These are phyloP conservation scores for Oryza nivara DNA, from an alignment of 176 grass and related monocot genomes.

Conservation along the genomic window DNA sequence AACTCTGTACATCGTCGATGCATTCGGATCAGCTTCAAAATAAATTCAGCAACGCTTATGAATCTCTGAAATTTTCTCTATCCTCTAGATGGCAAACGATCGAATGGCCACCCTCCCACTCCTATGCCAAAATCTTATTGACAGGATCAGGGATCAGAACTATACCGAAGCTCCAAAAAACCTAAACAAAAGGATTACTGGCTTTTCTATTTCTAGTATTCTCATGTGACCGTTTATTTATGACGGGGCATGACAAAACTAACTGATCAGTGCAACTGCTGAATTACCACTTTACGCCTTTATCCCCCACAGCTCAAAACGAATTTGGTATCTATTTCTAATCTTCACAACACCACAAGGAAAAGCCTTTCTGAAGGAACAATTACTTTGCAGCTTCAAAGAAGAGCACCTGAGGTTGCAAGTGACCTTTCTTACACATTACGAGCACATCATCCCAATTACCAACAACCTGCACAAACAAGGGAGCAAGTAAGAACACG, in stretches of 20 bases:
- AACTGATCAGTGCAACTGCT: constrained; percentile 22
- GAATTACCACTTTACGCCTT: constrained; percentile 32
- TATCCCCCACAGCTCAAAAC: constrained; percentile 33
- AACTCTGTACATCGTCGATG: constrained; percentile 46
- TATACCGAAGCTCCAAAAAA: constrained; percentile 24
- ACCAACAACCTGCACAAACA: constrained; percentile 73
- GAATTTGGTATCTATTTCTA: constrained; percentile 48
- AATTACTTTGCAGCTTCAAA: constrained; percentile 83
- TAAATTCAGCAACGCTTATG: neutral
- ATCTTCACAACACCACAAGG: constrained; percentile 26
- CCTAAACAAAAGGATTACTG: constrained; percentile 11
- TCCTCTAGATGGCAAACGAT: constrained; percentile 19
- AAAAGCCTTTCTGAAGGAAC: constrained; percentile 41
- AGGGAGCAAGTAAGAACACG: neutral
- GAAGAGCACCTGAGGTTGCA: constrained; percentile 99
- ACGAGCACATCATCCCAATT: constrained; percentile 82
- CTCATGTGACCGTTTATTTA: constrained; percentile 41
- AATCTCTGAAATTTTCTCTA: neutral
- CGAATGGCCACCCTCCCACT: constrained; percentile 23
- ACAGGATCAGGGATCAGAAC: constrained; percentile 37
- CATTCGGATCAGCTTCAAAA: constrained; percentile 25
- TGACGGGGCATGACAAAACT: constrained; percentile 26
- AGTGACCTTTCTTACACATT: constrained; percentile 93
- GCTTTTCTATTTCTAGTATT: constrained; percentile 21
- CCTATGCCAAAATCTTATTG: constrained; percentile 37